These are phyloP conservation scores for Paraleonurus japonicus DNA, from an alignment of 257 asterid genomes.

Conservation along the genomic window DNA sequence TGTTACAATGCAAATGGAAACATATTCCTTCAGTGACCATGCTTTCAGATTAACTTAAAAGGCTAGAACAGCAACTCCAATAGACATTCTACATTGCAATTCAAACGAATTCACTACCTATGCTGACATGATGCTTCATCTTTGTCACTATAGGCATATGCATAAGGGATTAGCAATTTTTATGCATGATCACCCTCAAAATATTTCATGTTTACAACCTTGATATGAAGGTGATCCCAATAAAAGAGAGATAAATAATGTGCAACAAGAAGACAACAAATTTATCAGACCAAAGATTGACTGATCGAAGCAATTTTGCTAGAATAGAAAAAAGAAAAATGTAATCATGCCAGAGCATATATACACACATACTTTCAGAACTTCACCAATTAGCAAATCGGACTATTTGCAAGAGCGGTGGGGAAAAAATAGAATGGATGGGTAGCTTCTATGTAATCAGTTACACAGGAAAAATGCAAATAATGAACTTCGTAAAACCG, in stretches of 20 bases:
- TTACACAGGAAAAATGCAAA: neutral
- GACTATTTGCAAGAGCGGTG: neutral
- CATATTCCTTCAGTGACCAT: neutral
- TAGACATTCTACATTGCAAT: neutral
- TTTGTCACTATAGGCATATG: neutral
- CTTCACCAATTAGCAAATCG: neutral
- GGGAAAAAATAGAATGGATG: neutral
- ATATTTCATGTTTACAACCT: conserved; percentile 6
- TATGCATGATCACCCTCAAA: neutral
- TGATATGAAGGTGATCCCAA: conserved; percentile 14
- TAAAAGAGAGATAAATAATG: neutral
- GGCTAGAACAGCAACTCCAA: conserved; percentile 4
- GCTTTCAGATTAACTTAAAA: neutral
- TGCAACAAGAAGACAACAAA: neutral
- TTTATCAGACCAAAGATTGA: conserved; percentile 17
- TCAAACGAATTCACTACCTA: conserved; percentile 9
- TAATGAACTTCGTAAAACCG: conserved; percentile 6
- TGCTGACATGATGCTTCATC: neutral
- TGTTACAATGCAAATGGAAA: conserved; percentile 8
- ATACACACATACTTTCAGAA: conserved; percentile 5
- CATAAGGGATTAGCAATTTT: neutral
- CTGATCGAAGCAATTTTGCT: neutral
- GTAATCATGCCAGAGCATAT: conserved; percentile 2
- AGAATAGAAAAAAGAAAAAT: neutral
- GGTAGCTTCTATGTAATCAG: conserved; percentile 10